These are phyloP conservation scores for Dactylellina cionopaga DNA, from an alignment of 2,329 filamentous ascomycete species.

Conservation along the genomic window DNA sequence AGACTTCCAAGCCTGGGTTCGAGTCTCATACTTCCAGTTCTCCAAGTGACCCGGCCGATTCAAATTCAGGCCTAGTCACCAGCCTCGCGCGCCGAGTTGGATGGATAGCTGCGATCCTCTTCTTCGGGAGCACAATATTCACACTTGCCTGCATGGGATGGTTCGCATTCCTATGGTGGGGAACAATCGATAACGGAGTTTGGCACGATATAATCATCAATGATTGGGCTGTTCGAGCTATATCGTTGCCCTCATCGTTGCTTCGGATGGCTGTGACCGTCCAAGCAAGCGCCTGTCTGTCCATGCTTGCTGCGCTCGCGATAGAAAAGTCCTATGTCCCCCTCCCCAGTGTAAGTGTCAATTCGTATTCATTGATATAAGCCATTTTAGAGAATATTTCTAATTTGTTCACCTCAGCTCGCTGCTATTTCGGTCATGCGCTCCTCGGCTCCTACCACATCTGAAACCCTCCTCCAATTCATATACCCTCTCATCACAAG, in stretches of 20 bases:
- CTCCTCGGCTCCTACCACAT: background rate
- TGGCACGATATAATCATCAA: slow-evolving; percentile 25
- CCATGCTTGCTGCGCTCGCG: slow-evolving; percentile 31
- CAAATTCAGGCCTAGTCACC: background rate
- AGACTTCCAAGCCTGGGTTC: background rate
- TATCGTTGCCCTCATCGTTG: slow-evolving; percentile 11
- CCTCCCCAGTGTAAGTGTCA: slow-evolving; percentile 10
- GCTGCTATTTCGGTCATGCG: slow-evolving; percentile 20
- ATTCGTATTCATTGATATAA: background rate
- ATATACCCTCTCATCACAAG: slow-evolving; percentile 5
- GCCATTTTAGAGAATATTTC: background rate
- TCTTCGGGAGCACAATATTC: slow-evolving; percentile 14
- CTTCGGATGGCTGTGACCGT: slow-evolving; percentile 13
- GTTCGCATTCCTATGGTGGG: slow-evolving; percentile 38
- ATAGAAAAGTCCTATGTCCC: slow-evolving; percentile 26
- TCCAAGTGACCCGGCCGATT: background rate
- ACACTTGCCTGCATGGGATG: slow-evolving; percentile 20
- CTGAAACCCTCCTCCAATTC: slow-evolving; percentile 2
- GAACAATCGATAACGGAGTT: background rate
- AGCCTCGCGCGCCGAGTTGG: slow-evolving; percentile 1
- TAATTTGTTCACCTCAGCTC: background rate
- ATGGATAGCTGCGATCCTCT: background rate
- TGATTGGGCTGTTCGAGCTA: slow-evolving; percentile 22
- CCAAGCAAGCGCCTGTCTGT: slow-evolving; percentile 16
- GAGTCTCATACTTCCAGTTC: background rate